phyloP scores from a whole-genome alignment of 2,329 filamentous ascomycete genomes.

The Pyrenochaeta sp. region DNA sequence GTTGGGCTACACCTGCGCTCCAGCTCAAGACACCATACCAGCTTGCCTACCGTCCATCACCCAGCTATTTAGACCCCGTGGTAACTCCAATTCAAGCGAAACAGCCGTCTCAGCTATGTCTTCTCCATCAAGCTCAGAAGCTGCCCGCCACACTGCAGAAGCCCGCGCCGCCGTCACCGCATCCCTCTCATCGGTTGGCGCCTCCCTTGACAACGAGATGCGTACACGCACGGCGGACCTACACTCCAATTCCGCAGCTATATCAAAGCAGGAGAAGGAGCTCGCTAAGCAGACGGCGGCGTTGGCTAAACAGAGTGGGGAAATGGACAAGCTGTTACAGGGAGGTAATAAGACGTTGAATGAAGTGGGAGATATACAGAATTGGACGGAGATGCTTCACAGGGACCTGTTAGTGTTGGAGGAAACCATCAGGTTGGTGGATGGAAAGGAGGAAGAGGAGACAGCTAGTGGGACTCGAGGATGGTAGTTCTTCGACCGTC shows the following conservation, averaged over 20 bases:
- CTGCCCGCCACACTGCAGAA: slow-evolving; percentile 53
- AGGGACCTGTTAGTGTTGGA: slow-evolving; percentile 52
- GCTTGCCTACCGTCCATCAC: slow-evolving; percentile 2
- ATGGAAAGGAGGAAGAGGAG: slow-evolving; percentile 26
- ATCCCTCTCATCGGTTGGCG: slow-evolving; percentile 65
- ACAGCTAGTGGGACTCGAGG: slow-evolving; percentile 45
- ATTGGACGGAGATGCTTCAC: slow-evolving; percentile 84
- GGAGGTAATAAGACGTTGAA: slow-evolving; percentile 72
- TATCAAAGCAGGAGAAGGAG: slow-evolving; percentile 73
- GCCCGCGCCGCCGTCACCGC: slow-evolving; percentile 61
- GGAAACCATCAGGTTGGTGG: slow-evolving; percentile 50
- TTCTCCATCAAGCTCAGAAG: slow-evolving; percentile 35
- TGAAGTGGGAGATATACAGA: slow-evolving; percentile 83
- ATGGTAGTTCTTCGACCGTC: slow-evolving; percentile 3
- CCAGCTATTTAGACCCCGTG: not conserved
- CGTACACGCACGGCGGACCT: slow-evolving; percentile 72
- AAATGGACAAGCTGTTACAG: slow-evolving; percentile 70
- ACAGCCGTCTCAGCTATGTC: slow-evolving; percentile 33
- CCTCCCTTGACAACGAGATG: slow-evolving; percentile 74
- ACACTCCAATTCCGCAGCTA: slow-evolving; percentile 72
- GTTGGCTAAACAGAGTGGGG: slow-evolving; percentile 70
- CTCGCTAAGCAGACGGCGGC: slow-evolving; percentile 67
- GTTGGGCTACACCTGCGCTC: not conserved
- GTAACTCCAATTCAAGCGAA: not conserved
- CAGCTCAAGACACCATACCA: slow-evolving; percentile 1